Conservation (phyloP, 192 early-diverging fungal species). For the Podila horticola region DNA sequence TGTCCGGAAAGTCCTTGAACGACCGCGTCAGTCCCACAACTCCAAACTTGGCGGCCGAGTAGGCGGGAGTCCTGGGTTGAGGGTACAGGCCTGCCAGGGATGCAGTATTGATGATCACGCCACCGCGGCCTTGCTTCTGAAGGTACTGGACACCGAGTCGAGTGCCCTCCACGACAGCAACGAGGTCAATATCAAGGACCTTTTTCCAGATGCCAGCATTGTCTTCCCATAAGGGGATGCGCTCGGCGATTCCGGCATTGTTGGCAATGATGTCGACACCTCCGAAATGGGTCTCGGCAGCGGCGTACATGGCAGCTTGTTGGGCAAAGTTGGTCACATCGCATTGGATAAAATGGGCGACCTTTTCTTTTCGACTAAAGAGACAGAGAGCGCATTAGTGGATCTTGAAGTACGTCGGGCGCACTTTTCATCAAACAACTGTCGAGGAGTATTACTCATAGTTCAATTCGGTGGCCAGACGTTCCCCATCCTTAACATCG, state of each 20-base stretch:
- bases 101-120: conserved; percentile 80
- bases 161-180: conserved; percentile 78
- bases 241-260: conserved; percentile 69
- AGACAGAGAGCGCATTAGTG: neutral
- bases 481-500: conserved; percentile 40
- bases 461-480: conserved; percentile 26
- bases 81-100: conserved; percentile 76
- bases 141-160: conserved; percentile 72
- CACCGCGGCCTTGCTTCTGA: conserved; percentile 38
- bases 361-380: conserved; percentile 31
- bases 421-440: neutral
- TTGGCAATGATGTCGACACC: conserved; percentile 67
- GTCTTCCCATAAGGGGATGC: conserved; percentile 53
- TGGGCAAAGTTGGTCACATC: conserved; percentile 57
- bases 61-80: conserved; percentile 66
- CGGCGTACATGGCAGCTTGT: conserved; percentile 42
- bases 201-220: conserved; percentile 55
- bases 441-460: conserved; percentile 27
- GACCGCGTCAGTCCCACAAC: conserved; percentile 70
- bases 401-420: too few relatives aligned
- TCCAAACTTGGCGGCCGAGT: conserved; percentile 80
- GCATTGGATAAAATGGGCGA: conserved; percentile 60
- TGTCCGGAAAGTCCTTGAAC: conserved; percentile 49
- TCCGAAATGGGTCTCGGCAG: conserved; percentile 63
- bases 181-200: conserved; percentile 79